These are phyloP conservation scores for Epithemia pelagica DNA, from an alignment of 108 stramenopile genomes.

Conservation along the genomic window DNA sequence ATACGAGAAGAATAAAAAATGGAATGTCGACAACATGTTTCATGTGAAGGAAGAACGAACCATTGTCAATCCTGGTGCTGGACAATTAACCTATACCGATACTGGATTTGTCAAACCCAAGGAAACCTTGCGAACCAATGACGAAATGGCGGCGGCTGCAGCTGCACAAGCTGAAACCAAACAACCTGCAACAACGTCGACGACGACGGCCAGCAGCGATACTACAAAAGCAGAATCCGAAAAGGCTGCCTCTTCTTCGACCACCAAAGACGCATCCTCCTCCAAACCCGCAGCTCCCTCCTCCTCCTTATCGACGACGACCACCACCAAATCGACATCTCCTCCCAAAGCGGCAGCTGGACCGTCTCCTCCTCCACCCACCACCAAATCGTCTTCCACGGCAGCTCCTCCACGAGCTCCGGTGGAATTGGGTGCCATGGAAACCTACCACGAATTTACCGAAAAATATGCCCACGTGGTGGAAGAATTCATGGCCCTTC, in stretches of 20 bases:
- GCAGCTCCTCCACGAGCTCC: constrained; percentile 4
- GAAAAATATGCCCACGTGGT: constrained; percentile 83
- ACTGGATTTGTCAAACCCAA: constrained; percentile 62
- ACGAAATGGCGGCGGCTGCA: constrained; percentile 7
- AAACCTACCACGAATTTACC: constrained; percentile 90
- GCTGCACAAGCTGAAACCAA: constrained; percentile 5
- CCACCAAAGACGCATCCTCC: not conserved
- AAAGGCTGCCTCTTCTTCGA: not conserved
- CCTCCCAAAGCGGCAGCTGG: not conserved
- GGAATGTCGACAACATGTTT: constrained; percentile 98
- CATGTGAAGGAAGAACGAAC: constrained; percentile 90
- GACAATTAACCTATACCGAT: constrained; percentile 54
- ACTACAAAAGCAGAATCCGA: not conserved
- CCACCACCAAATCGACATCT: not conserved
- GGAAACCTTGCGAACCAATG: constrained; percentile 2
- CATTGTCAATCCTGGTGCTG: constrained; percentile 77
- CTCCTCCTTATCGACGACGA: not conserved
- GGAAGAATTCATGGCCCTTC: constrained; percentile 84
- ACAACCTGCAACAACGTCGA: constrained; percentile 10
- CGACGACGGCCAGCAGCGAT: not conserved
- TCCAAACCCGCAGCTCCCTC: not conserved
- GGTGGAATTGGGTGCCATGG: constrained; percentile 40
- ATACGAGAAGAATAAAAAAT: constrained; percentile 95
- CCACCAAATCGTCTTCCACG: constrained; percentile 8
- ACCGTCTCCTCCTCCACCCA: constrained; percentile 12